Percentiles rank a stretch among this genome's conserved stretches.
phyloP scores from a whole-genome alignment of 1,139 yeast species.

The Taphrina communis region DNA sequence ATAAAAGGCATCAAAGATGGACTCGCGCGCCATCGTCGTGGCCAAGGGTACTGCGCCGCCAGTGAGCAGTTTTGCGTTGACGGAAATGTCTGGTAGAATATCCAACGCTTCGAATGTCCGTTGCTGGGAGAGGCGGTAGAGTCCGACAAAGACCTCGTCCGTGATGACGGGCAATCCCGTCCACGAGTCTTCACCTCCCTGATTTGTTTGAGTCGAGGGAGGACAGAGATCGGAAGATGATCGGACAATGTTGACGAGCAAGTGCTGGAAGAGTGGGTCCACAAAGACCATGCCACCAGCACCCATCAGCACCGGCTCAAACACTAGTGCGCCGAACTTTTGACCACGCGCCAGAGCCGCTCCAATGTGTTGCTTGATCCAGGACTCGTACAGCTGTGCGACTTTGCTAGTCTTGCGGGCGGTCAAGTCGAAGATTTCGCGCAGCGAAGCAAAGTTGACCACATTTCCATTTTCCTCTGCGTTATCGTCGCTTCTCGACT shows the following conservation, averaged over 20 bases:
- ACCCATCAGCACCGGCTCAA: slow-evolving; percentile 49
- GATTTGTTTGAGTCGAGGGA: neutral
- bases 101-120: slow-evolving; percentile 45
- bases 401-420: slow-evolving; percentile 39
- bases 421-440: slow-evolving; percentile 46
- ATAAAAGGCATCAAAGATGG: slow-evolving; percentile 48
- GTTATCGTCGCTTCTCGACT: neutral
- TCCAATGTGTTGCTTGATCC: slow-evolving; percentile 44
- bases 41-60: slow-evolving; percentile 50
- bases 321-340: slow-evolving; percentile 49
- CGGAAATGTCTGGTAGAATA: slow-evolving; percentile 48
- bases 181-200: slow-evolving; percentile 43
- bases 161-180: slow-evolving; percentile 49
- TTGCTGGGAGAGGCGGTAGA: slow-evolving; percentile 48
- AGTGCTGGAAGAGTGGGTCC: slow-evolving; percentile 49
- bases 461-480: neutral
- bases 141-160: slow-evolving; percentile 51
- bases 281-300: slow-evolving; percentile 50
- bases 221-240: slow-evolving; percentile 21
- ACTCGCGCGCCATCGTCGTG: slow-evolving; percentile 48
- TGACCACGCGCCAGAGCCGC: slow-evolving; percentile 43
- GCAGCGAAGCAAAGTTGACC: slow-evolving; percentile 44
- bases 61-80: slow-evolving; percentile 50
- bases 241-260: slow-evolving; percentile 48
- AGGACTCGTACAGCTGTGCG: slow-evolving; percentile 34